Evolutionary conservation across 2,329 filamentous ascomycete genomes (phyloP).

Genomic region (Macroventuria anomochaeta): DNA sequence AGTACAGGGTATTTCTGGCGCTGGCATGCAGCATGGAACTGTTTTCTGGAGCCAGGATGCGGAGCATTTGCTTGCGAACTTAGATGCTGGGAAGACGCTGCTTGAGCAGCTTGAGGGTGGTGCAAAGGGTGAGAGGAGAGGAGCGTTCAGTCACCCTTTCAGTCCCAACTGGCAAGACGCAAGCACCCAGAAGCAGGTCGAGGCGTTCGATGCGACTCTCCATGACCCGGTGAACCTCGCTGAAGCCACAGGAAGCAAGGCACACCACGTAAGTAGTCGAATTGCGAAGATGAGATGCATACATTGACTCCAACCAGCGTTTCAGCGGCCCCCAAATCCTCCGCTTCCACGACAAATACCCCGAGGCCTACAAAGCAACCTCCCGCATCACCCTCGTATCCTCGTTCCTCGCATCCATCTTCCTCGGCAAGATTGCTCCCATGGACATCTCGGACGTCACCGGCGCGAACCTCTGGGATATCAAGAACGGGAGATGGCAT

Average conservation of each 20-base stretch:
- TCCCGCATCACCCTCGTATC: conserved; percentile 90
- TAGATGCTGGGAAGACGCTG: conserved; percentile 68
- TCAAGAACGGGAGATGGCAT: conserved; percentile 74
- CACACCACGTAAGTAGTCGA: conserved; percentile 78
- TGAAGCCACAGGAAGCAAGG: conserved; percentile 83
- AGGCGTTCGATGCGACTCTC: conserved; percentile 79
- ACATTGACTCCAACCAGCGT: conserved; percentile 61
- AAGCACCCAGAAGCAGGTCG: conserved; percentile 90
- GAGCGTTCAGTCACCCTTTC: conserved; percentile 80
- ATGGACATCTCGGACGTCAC: conserved; percentile 95
- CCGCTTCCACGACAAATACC: conserved; percentile 79
- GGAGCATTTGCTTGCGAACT: conserved; percentile 64
- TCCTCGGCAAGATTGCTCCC: conserved; percentile 83
- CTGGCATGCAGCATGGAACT: conserved; percentile 96
- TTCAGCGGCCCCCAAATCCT: conserved; percentile 98
- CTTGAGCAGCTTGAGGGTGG: conserved; percentile 70
- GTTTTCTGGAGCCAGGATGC: conserved; percentile 86
- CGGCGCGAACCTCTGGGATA: conserved; percentile 97
- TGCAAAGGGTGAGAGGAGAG: conserved; percentile 49
- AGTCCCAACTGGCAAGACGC: conserved; percentile 98
- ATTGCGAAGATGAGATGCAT: neutral
- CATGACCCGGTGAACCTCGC: conserved; percentile 74
- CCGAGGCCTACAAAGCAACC: conserved; percentile 80
- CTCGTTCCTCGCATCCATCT: conserved; percentile 89
- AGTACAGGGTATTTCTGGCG: conserved; percentile 84